Evolutionary conservation across 805 yeast genomes (phyloP), one percentile per base, ranked within the genome.

Genomic region (Nakazawaea pomicola): DNA sequence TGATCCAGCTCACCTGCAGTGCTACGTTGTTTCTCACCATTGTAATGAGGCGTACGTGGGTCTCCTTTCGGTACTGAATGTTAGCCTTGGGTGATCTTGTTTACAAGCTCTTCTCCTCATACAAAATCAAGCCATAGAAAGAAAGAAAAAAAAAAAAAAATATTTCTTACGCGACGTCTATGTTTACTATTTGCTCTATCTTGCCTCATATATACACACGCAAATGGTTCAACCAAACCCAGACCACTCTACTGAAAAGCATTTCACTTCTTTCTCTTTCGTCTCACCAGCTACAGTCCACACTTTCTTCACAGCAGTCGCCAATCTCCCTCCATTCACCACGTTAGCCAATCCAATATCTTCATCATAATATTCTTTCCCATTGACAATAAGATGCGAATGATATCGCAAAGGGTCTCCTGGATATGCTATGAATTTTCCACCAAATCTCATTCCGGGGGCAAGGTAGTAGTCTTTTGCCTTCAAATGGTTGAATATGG

Each of bases 351-450:
- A 53, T 2, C 74, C 74, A 18, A 83, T 69, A 46, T 74, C 72
- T 36, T 78, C 73, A 27, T 72, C 70, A 48, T 72, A 64, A 28
- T 58, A 62, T 15, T 67, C 65, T 19, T 59, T 62, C 11, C 67
- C 49, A 36, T 75, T 74, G 2, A 86, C 83, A 4, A 86, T 80
- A 48, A 80, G 68, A 58, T 91, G 96, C 2, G 97, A 84, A 61
- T 91, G 99, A 54, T 78, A 93, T 35, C 93, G 61, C 40, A 91
- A 64, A 6, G 98, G 95, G 56, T 91, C 99, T 1, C 97, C 98
- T 0, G 97, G 98, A 49, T 91, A 91, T 2, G 90, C 89, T 43
- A 93, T 75, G 53, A 78, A 89, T 41, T 78, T 78, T 4, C 96
- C 95, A 2, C 99, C 99, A 59, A 90, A 91, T 44, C 95, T 72